Percentiles rank a stretch among this genome's conserved stretches.
phyloP scores from a whole-genome alignment of 2,329 filamentous ascomycete genomes.

The Tolypocladium nubicola region DNA sequence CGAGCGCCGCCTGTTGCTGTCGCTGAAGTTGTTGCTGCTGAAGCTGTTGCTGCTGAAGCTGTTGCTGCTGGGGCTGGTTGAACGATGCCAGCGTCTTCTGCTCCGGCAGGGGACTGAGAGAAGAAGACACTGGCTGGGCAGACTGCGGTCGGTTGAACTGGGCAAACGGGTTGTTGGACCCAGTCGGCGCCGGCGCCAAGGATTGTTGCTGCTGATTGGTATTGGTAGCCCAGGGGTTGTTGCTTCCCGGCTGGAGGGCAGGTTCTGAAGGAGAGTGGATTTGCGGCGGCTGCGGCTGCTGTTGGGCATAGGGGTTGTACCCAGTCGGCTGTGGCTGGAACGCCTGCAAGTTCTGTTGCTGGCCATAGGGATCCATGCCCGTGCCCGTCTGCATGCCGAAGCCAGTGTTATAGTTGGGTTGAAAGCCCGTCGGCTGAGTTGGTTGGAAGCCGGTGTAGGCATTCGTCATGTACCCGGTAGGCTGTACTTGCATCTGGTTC shows the following conservation, averaged over 20 bases:
- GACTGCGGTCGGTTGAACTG: conserved; percentile 53
- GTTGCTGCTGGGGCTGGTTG: conserved; percentile 39
- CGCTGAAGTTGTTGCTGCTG: conserved; percentile 32
- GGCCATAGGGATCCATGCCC: conserved; percentile 60
- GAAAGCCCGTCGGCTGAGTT: conserved; percentile 38
- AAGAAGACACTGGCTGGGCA: conserved; percentile 48
- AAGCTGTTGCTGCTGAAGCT: conserved; percentile 33
- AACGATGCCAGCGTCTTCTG: conserved; percentile 63
- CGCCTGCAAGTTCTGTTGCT: conserved; percentile 30
- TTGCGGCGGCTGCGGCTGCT: conserved; percentile 21
- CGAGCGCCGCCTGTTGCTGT: conserved; percentile 14
- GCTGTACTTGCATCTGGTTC: conserved; percentile 64
- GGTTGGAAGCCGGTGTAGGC: conserved; percentile 43
- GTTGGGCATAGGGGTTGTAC: conserved; percentile 42
- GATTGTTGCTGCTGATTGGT: conserved; percentile 45
- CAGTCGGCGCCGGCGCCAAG: conserved; percentile 75
- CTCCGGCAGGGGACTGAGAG: conserved; percentile 68
- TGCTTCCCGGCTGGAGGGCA: conserved; percentile 65
- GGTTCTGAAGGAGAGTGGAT: conserved; percentile 39
- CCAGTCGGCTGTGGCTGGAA: conserved; percentile 42
- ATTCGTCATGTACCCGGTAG: conserved; percentile 58
- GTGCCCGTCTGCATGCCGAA: conserved; percentile 57
- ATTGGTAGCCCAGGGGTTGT: conserved; percentile 82
- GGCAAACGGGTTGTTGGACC: conserved; percentile 97
- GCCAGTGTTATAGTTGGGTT: conserved; percentile 53